Evolutionary conservation across 2,329 filamentous ascomycete species (phyloP), one percentile per base, ranked within the genome.

Genomic region (Penicillium freii): DNA sequence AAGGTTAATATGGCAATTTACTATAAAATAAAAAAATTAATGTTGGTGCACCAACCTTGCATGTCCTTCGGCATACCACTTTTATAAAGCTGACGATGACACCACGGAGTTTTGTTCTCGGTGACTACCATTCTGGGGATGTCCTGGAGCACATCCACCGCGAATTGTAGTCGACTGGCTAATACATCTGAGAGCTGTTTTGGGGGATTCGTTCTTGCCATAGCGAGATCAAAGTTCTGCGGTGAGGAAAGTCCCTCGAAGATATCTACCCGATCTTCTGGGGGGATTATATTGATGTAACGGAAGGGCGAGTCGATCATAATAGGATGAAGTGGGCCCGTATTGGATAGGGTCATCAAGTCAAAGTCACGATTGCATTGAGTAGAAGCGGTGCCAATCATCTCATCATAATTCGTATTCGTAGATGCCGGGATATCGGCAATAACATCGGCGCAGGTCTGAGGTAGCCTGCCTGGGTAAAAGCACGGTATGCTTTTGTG

Each of bases 81-180:
- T n/a, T 72, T 71, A 57, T 83, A 85, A 0, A 86, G 71, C n/a
- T 72, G 66, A 0, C 73, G 72, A 60, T 86, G 83, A 31, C 74
- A 78, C 83, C 83, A 86, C 0, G 81, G 80, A 0, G 81, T 82
- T 49, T 77, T 70, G 17, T 75, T 81, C 45, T 80, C 74, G 9
- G 75, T 57, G 0, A 84, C 77, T 77, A 85, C 82, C 45, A 60
- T 75, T n/a, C 1, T 60, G 2, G 69, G 69, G 5, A 80, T 73
- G 29, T 75, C 71, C 33, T 77, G 75, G 8, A 84, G 75, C 33
- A 77, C 72, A 27, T 81, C 78, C 3, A 83, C 71, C 2, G 78
- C 71, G 54, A 75, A 69, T 48, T 60, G 66, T 57, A 33, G 62
- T 33, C 51, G 75, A 61, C 48, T 71, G 43, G 63, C 57, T 9